A percentile compares a stretch with the other conserved stretches of the same genome.
Conservation (phyloP, 495 filamentous ascomycete genomes). For the Penicillium flavigenum region DNA sequence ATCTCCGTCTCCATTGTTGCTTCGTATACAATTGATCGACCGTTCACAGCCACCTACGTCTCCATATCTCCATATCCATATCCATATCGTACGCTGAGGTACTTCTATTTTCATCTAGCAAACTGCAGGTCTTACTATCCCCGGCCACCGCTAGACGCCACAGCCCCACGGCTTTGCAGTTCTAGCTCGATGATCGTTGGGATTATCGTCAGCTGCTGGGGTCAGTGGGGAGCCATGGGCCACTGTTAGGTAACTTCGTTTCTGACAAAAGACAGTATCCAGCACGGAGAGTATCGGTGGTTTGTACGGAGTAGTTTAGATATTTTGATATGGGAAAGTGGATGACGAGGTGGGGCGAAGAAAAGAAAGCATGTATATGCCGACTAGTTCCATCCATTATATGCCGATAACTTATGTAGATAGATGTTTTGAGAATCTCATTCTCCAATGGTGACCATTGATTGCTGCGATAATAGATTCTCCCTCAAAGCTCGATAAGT, state of each 20-base stretch:
- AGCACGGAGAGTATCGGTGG: not conserved
- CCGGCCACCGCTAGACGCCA: conserved; percentile 15
- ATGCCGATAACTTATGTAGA: not conserved
- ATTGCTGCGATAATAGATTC: not conserved
- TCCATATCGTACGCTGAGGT: not conserved
- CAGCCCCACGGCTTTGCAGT: conserved; percentile 13
- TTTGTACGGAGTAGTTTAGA: not conserved
- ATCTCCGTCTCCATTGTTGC: not conserved
- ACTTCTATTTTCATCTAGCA: not conserved
- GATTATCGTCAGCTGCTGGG: conserved; percentile 8
- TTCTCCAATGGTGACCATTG: not conserved
- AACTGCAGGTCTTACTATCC: not conserved
- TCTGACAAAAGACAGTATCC: not conserved
- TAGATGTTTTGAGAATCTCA: not conserved
- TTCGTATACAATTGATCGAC: not conserved
- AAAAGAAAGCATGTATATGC: conserved; percentile 8
- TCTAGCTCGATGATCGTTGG: not conserved
- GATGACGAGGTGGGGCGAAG: conserved; percentile 3
- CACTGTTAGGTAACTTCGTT: conserved; percentile 20
- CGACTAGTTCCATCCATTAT: not conserved
- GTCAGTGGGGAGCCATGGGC: conserved; percentile 11
- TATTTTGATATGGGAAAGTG: not conserved
- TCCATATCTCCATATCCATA: not conserved
- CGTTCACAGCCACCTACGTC: not conserved
- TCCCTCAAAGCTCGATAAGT: not conserved